Evolutionary conservation across 768 basidiomycete species (phyloP).

Genomic region (Trametes cubensis): DNA sequence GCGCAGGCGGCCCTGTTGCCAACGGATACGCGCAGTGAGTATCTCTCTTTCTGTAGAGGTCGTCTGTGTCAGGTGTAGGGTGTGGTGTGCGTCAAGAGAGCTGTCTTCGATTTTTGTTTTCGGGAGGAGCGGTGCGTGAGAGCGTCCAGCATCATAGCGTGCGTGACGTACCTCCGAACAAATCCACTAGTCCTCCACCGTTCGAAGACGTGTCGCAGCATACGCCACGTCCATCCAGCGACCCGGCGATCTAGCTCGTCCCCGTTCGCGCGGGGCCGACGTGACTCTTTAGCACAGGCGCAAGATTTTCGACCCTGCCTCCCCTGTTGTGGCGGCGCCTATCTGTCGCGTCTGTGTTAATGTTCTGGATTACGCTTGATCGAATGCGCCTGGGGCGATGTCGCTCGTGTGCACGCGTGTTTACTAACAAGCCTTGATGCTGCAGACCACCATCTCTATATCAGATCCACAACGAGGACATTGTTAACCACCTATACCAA

Average conservation of each 20-base stretch:
- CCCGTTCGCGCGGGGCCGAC: no score
- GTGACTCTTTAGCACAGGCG: no score
- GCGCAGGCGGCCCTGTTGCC: slow-evolving; percentile 13
- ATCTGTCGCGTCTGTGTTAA: slow-evolving; percentile 1
- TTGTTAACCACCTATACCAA: slow-evolving; percentile 77
- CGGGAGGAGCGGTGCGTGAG: neutral
- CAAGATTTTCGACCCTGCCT: neutral
- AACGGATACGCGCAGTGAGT: slow-evolving; percentile 70
- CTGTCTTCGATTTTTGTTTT: neutral
- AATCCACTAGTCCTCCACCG: no score
- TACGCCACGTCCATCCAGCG: no score
- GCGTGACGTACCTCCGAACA: neutral
- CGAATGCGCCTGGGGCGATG: neutral
- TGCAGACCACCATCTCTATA: slow-evolving; percentile 41
- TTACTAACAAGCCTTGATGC: neutral
- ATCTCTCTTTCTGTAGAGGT: slow-evolving; percentile 3
- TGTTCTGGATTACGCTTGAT: slow-evolving; percentile 3
- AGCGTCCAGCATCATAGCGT: no score
- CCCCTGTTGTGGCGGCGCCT: slow-evolving; percentile 8
- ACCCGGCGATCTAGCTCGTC: no score
- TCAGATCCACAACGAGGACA: slow-evolving; percentile 73
- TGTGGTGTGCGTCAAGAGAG: neutral
- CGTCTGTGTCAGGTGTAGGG: neutral
- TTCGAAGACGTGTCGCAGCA: no score
- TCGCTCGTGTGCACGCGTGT: neutral